Evolutionary conservation across 768 basidiomycete genomes (phyloP).

Genomic region (Amanita fuliginea): DNA sequence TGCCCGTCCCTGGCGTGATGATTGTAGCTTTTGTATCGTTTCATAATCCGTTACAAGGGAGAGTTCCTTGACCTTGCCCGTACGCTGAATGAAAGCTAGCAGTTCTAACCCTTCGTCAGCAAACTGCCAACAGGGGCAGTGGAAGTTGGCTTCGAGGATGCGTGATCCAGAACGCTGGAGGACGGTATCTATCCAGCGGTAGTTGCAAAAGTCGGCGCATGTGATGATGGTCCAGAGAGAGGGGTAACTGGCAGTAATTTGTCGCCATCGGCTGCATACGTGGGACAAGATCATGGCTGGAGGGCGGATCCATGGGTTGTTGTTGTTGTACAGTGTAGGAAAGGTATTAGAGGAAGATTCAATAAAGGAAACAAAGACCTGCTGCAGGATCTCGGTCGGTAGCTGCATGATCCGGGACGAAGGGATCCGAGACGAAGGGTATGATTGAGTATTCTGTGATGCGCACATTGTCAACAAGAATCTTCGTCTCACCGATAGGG

Average conservation of each 20-base stretch:
- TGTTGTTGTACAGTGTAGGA: no score
- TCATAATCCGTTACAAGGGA: not conserved
- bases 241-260: not conserved
- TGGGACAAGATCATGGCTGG: not conserved
- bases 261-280: constrained; percentile 4
- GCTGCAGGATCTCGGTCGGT: constrained; percentile 1
- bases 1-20: not conserved
- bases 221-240: constrained; percentile 1
- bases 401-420: not conserved
- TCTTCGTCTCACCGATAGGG: no score
- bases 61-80: not conserved
- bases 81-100: not conserved
- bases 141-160: not conserved
- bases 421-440: no score
- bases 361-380: not conserved
- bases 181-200: not conserved
- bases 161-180: not conserved
- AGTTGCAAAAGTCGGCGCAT: not conserved
- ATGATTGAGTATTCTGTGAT: not conserved
- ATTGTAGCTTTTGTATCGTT: not conserved
- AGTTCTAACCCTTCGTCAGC: not conserved
- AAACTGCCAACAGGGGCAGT: not conserved
- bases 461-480: no score
- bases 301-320: not conserved
- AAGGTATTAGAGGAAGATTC: not conserved